These are phyloP conservation scores for Suillus paluster DNA, from an alignment of 768 basidiomycete species.

Conservation along the genomic window DNA sequence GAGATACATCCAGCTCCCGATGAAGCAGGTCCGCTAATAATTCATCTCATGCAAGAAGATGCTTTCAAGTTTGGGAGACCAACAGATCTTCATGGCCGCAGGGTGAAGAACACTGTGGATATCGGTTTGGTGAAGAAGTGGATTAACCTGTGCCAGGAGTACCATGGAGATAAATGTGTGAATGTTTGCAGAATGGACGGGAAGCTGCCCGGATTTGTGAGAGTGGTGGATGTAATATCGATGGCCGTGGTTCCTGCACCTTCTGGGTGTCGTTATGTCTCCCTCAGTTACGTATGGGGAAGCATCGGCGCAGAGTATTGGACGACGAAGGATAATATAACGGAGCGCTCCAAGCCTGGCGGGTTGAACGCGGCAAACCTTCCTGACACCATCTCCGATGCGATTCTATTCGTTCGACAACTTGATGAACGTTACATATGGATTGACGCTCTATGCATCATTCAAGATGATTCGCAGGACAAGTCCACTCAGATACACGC, in stretches of 20 bases:
- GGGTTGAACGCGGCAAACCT: constrained; percentile 14
- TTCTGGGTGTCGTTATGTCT: constrained; percentile 6
- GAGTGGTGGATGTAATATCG: constrained; percentile 9
- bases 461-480: constrained; percentile 25
- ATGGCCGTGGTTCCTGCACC: constrained; percentile 12
- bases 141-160: constrained; percentile 1
- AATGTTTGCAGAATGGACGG: constrained; percentile 8
- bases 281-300: constrained; percentile 13
- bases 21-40: not conserved
- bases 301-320: constrained; percentile 2
- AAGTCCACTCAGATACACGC: constrained; percentile 19
- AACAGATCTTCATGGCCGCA: constrained; percentile 11
- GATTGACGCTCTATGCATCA: constrained; percentile 29
- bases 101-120: constrained; percentile 6
- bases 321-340: constrained; percentile 6
- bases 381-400: constrained; percentile 23
- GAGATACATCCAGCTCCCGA: not conserved
- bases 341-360: not conserved
- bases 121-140: constrained; percentile 10
- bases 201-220: constrained; percentile 5
- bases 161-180: constrained; percentile 7
- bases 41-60: constrained; percentile 11
- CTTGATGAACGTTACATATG: constrained; percentile 29
- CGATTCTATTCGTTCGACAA: constrained; percentile 20
- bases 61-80: constrained; percentile 8